These are phyloP conservation scores for Rhodomyrtus tomentosa DNA, from an alignment of 345 rosid species.

Conservation along the genomic window DNA sequence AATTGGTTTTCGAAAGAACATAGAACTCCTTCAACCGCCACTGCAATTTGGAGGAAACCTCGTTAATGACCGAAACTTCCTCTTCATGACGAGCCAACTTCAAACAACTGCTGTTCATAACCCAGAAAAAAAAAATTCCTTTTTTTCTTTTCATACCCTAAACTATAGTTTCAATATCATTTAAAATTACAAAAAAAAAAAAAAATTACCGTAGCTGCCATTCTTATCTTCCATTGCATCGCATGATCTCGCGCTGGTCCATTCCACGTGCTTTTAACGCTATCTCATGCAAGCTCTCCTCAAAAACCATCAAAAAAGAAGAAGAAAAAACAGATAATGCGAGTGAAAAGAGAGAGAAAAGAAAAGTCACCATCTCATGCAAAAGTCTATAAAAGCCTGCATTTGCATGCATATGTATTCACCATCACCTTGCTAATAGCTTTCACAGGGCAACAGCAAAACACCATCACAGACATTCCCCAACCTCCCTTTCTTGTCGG, in stretches of 20 bases:
- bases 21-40: background rate
- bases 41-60: background rate
- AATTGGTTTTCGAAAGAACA: background rate
- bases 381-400: background rate
- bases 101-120: background rate
- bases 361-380: background rate
- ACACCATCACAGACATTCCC: background rate
- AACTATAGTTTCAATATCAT: too few relatives aligned
- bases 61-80: background rate
- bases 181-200: too few relatives aligned
- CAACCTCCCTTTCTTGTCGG: background rate
- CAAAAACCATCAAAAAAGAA: background rate
- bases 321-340: background rate
- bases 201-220: background rate
- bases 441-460: background rate
- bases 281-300: background rate
- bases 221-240: background rate
- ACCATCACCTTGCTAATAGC: background rate
- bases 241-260: background rate
- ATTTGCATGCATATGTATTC: background rate
- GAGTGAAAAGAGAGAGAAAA: background rate
- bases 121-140: background rate
- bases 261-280: background rate
- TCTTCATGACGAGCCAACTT: background rate
- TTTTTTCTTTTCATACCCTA: background rate